Conservation (phyloP, 1,284 basidiomycete species). For the Microstroma glucosiphilum region DNA sequence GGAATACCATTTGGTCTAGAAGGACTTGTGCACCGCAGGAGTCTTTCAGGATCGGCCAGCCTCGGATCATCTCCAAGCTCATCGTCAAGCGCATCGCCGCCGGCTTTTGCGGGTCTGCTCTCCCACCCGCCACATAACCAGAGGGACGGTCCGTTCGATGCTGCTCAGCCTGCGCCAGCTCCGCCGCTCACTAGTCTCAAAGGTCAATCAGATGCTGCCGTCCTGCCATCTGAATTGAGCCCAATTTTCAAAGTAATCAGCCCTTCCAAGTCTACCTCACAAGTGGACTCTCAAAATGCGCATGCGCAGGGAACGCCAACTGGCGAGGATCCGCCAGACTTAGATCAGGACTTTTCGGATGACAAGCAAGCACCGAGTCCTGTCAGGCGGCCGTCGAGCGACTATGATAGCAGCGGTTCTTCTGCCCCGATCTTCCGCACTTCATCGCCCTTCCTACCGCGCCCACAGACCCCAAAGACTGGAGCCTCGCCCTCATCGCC, state of each 20-base stretch:
- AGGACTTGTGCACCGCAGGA: too few relatives aligned
- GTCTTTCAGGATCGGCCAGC: not conserved
- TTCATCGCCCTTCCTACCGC: conserved; percentile 19
- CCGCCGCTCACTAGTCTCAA: not conserved
- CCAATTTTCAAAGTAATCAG: not conserved
- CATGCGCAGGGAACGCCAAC: not conserved
- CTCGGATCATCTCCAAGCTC: not conserved
- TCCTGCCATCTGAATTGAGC: not conserved
- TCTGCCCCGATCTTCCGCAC: conserved; percentile 25
- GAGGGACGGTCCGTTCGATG: not conserved
- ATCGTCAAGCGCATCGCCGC: not conserved
- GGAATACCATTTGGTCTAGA: too few relatives aligned
- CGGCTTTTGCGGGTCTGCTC: not conserved
- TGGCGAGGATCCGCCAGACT: conserved; percentile 2
- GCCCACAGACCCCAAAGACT: conserved; percentile 12
- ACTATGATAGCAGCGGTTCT: conserved; percentile 21
- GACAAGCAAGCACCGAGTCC: conserved; percentile 13
- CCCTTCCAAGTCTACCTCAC: not conserved
- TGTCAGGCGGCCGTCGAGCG: conserved; percentile 15
- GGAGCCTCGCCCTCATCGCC: conserved; percentile 5
- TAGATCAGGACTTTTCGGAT: too few relatives aligned
- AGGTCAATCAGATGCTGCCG: too few relatives aligned
- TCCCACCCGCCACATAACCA: not conserved
- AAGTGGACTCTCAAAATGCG: not conserved
- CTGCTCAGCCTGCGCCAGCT: not conserved